Conservation (phyloP, 179 eudicot species). For the Pouteria campechiana region DNA sequence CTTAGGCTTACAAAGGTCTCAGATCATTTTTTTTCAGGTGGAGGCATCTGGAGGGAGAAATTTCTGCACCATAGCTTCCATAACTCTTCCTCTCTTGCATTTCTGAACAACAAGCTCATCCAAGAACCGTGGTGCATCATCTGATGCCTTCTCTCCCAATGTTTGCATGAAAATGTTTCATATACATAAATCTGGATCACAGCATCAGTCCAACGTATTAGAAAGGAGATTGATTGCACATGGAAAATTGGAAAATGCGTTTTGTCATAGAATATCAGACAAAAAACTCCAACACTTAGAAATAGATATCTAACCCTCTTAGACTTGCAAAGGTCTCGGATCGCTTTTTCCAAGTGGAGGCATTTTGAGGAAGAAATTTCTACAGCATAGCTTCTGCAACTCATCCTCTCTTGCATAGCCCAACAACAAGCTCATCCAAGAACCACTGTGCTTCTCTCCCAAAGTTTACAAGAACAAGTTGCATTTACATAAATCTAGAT, state of each 20-base stretch:
- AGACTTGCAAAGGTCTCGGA: constrained; percentile 45
- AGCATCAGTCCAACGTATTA: constrained; percentile 60
- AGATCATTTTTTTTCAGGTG: constrained; percentile 59
- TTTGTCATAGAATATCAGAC: constrained; percentile 4
- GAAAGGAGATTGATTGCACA: constrained; percentile 67
- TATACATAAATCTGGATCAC: constrained; percentile 69
- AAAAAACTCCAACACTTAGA: constrained; percentile 49
- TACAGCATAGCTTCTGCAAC: constrained; percentile 55
- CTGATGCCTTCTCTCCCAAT: constrained; percentile 64
- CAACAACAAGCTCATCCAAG: constrained; percentile 62
- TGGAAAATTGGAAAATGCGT: constrained; percentile 28
- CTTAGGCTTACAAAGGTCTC: constrained; percentile 43
- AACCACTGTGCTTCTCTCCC: constrained; percentile 65
- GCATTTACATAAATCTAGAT: constrained; percentile 70
- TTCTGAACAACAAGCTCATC: constrained; percentile 64
- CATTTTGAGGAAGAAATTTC: constrained; percentile 48
- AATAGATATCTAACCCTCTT: constrained; percentile 39
- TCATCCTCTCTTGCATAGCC: constrained; percentile 46
- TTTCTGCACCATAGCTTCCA: constrained; percentile 68
- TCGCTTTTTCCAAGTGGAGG: constrained; percentile 59
- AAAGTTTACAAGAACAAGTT: constrained; percentile 56
- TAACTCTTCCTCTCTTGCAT: constrained; percentile 36
- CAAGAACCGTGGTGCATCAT: constrained; percentile 69
- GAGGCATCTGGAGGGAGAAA: constrained; percentile 50
- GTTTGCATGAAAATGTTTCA: constrained; percentile 65